Evolutionary conservation across 108 stramenopile species (phyloP).

Genomic region (Fragilaria radians): DNA sequence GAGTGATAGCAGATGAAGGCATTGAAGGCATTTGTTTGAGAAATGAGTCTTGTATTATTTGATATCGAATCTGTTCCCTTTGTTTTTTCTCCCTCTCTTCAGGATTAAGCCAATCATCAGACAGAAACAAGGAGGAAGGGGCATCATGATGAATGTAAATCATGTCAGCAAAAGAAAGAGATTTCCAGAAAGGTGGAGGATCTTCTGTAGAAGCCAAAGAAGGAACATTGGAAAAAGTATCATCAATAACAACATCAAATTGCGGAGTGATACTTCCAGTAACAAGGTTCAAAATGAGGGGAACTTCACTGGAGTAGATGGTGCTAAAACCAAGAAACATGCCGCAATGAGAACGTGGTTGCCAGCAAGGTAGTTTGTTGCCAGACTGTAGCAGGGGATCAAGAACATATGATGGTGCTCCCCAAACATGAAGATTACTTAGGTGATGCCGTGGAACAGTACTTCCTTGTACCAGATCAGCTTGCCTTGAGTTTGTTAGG

Average conservation of each 20-base stretch:
- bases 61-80: too few species aligned
- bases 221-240: conserved; percentile 29
- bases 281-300: conserved; percentile 24
- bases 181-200: too few species aligned
- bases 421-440: conserved; percentile 15
- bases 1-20: too few species aligned
- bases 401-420: conserved; percentile 29
- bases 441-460: conserved; percentile 4
- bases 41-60: too few species aligned
- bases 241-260: conserved; percentile 42
- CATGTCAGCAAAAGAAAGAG: too few species aligned
- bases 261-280: conserved; percentile 36
- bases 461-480: conserved; percentile 11
- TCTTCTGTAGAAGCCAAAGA: too few species aligned
- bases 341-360: conserved; percentile 22
- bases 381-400: conserved; percentile 27
- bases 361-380: conserved; percentile 28
- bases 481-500: conserved; percentile 36
- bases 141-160: too few species aligned
- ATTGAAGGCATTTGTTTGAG: background rate
- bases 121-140: too few species aligned
- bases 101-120: conserved; percentile 4
- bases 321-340: conserved; percentile 28
- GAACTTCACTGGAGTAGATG: conserved; percentile 23
- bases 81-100: too few species aligned